Evolutionary conservation across 495 filamentous ascomycete species (phyloP).

Genomic region (Bathelium albidoporum): DNA sequence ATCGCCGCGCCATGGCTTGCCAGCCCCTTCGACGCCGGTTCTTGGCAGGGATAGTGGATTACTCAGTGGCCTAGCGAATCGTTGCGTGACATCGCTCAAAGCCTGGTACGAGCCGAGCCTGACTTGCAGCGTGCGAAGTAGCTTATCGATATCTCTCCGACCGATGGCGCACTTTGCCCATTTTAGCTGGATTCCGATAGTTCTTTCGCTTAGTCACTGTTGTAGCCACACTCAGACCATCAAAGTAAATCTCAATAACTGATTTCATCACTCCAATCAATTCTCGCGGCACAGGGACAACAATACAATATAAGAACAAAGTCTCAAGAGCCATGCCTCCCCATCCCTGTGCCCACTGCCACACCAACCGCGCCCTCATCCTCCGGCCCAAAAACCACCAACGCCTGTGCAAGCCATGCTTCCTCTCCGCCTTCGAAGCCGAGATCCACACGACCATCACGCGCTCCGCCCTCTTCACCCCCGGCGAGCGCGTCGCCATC

Average conservation of each 20-base stretch:
- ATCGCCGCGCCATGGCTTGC: neutral
- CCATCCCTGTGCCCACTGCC: conserved; percentile 62
- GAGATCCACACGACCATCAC: conserved; percentile 92
- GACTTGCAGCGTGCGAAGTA: neutral
- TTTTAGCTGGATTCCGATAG: neutral
- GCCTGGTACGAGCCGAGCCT: neutral
- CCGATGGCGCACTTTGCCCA: neutral
- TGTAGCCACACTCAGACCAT: neutral
- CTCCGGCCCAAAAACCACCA: conserved; percentile 87
- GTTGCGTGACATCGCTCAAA: neutral
- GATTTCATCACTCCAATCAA: no score
- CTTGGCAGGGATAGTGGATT: neutral
- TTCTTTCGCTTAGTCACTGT: neutral
- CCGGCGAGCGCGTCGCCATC: conserved; percentile 82
- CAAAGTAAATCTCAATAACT: no score
- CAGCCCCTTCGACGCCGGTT: neutral
- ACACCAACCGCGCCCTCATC: conserved; percentile 68
- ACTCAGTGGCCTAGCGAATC: neutral
- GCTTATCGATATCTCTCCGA: neutral
- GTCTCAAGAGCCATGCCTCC: conserved; percentile 39
- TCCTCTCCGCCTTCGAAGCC: conserved; percentile 75
- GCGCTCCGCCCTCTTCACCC: conserved; percentile 62
- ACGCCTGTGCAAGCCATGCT: conserved; percentile 84
- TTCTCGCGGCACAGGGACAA: no score
- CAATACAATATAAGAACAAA: neutral